Base-by-base conservation (phyloP, 805 yeast species). In the Saturnispora dispora region DNA sequence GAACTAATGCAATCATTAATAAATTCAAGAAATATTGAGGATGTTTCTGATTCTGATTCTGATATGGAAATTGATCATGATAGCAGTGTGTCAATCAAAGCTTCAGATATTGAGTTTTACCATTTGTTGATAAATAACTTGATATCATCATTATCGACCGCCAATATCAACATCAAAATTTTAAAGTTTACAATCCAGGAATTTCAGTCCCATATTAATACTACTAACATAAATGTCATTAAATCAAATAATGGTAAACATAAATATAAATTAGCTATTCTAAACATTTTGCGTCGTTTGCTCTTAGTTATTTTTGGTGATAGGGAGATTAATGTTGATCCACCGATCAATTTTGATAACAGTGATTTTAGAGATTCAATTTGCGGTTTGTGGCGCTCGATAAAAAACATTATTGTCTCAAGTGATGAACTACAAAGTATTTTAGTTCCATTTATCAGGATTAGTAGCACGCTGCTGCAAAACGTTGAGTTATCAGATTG, bases 361-460 rank as follows among this genome's bases (percentile, higher is more conserved):
- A n/a, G 11, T 35, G 17, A 48, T 2, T 42, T 41, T 42, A 48
- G 28, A 15, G 17, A 5, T 7, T 10, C 13, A 23, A 30, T 62
- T 2, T 55, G 56, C 46, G 39, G 39, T 1, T 45, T 55, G 5
- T 62, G 63, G 60, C 36, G 35, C 2, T 28, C 43, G 1, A 46
- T 60, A 2, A 45, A 60, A 5, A 46, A 45, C 2, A 30, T 50
- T 4, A 57, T 62, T 44, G 47, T 59, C 3, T 45, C 57, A 11
- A 49, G 53, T n/a, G 62, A 58, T 25, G 60, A 62, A 23, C 50
- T 65, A 37, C 91, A 85, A 59, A 77, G 74, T 53, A 86, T 83
- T 3, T 73, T 82, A 50, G 63, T 83, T 20, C 79, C 78, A 28
- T 74, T 70, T 48, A 66, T 64, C 6, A 61, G 68, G 36, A 23